A percentile compares a stretch with the other conserved stretches of the same genome.
These are phyloP conservation scores for Coniferiporia sulphurascens DNA, from an alignment of 1,284 basidiomycete genomes.

Conservation along the genomic window DNA sequence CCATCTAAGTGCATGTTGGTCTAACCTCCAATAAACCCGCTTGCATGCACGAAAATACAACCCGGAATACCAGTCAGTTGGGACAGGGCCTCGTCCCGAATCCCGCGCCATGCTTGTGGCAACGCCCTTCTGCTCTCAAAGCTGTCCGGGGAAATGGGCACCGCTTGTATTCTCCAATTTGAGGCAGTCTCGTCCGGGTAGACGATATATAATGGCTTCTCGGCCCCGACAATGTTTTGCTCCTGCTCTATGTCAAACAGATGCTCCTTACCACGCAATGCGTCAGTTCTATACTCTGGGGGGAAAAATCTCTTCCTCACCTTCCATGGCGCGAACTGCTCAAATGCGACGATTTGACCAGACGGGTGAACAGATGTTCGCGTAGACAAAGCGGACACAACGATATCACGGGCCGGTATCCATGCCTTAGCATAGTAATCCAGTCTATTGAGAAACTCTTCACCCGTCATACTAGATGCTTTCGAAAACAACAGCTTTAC, in stretches of 20 bases:
- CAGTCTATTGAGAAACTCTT: slow-evolving; percentile 80
- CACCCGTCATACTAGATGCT: slow-evolving; percentile 81
- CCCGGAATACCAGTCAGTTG: slow-evolving; percentile 74
- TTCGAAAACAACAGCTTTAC: slow-evolving; percentile 29
- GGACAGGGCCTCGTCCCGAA: slow-evolving; percentile 81
- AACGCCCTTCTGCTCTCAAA: slow-evolving; percentile 91
- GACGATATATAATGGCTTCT: slow-evolving; percentile 77
- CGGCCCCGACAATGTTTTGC: slow-evolving; percentile 36
- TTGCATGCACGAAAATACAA: slow-evolving; percentile 91
- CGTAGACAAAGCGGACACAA: slow-evolving; percentile 59
- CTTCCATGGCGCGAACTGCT: slow-evolving; percentile 86
- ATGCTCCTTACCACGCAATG: slow-evolving; percentile 66
- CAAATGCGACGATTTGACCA: slow-evolving; percentile 80
- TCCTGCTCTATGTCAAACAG: slow-evolving; percentile 82
- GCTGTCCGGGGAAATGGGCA: slow-evolving; percentile 77
- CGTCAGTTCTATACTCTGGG: background rate
- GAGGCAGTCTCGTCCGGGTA: slow-evolving; percentile 80
- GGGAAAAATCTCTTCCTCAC: slow-evolving; percentile 73
- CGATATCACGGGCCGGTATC: slow-evolving; percentile 88
- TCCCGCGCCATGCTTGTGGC: slow-evolving; percentile 90
- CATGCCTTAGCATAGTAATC: slow-evolving; percentile 86
- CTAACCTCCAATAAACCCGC: slow-evolving; percentile 91
- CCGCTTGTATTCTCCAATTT: slow-evolving; percentile 94
- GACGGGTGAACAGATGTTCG: slow-evolving; percentile 64
- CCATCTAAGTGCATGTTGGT: background rate